Percentiles rank a stretch among this genome's conserved stretches.
Conservation (phyloP, 371 early-diverging fungal genomes). For the Mortierella sp. region DNA sequence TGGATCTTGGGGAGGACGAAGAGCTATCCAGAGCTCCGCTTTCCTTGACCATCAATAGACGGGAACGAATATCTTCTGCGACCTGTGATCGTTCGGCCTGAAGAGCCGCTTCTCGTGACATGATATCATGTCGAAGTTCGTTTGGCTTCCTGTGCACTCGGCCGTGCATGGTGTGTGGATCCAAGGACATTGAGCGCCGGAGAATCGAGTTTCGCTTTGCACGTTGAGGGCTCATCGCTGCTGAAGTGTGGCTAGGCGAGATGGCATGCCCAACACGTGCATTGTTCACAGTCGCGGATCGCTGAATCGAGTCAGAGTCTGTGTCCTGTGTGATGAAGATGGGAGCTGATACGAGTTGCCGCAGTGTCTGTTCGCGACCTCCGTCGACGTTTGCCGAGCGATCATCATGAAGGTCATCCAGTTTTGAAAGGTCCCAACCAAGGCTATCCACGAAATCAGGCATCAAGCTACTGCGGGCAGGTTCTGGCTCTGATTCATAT, state of each 20-base stretch:
- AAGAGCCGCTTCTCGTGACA: slow-evolving; percentile 19
- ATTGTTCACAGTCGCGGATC: slow-evolving; percentile 8
- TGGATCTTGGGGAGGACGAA: slow-evolving; percentile 35
- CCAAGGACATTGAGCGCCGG: slow-evolving; percentile 30
- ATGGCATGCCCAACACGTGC: slow-evolving; percentile 4
- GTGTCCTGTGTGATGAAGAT: not conserved
- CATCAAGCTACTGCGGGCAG: slow-evolving; percentile 16
- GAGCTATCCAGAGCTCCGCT: slow-evolving; percentile 34
- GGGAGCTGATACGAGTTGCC: too few species aligned
- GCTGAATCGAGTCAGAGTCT: slow-evolving; percentile 8
- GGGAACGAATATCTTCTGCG: slow-evolving; percentile 18
- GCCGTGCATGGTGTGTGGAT: slow-evolving; percentile 34
- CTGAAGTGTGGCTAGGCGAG: slow-evolving; percentile 15
- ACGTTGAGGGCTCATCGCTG: too few species aligned
- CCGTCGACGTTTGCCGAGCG: too few species aligned
- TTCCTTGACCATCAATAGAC: slow-evolving; percentile 12
- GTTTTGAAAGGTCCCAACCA: slow-evolving; percentile 35
- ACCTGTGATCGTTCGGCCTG: slow-evolving; percentile 22
- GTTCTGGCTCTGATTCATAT: slow-evolving; percentile 52
- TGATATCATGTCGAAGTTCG: slow-evolving; percentile 19
- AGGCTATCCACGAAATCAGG: slow-evolving; percentile 49
- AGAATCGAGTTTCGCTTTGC: slow-evolving; percentile 22
- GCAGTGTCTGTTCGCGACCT: too few species aligned
- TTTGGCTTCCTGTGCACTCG: slow-evolving; percentile 13
- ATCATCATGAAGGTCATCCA: too few species aligned